Base-by-base conservation (phyloP, 2,329 filamentous ascomycete genomes). In the Scedosporium dehoogii region DNA sequence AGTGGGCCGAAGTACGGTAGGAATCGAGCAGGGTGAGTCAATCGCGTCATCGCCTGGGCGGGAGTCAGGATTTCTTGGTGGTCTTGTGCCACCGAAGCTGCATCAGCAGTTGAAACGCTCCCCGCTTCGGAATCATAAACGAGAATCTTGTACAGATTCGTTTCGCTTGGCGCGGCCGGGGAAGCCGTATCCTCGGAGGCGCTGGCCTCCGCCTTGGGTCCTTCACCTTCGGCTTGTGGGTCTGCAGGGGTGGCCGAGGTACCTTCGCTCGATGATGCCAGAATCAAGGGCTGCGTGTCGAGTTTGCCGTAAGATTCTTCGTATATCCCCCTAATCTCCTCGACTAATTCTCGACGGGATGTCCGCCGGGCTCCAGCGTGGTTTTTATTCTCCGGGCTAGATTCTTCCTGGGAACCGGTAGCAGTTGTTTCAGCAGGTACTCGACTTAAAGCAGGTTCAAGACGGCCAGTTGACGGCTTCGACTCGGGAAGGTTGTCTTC, bases 21-120 rank as follows among this genome's bases (percentile, higher is more conserved):
- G 72, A 90, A 90, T 66, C 84, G 84, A 59, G 81, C 78, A 0
- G 87, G 85, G 64, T 87, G 81, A 0, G 83, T 81, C 18, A 90
- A 76, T 6, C 80, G 79, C 1, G 83, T 76, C 2, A 90, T 74
- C 1, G 83, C 83, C 58, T 88, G 82, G 7, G 83, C 78, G 0
- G 87, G 84, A 0, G 84, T 80, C 23, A 85, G 72, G 0, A 83
- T 75, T 0, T 74, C 69, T n/a, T 81, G 74, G 5, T 71, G 73
- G 58, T 81, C 78, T 0, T 77, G 73, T 1, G 81, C 78, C 2
- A 78, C 73, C 3, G 85, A 86, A 1, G 80, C 82, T 1, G 85
- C 87, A 65, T 87, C 84, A 5, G 84, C 85, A 3, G 80, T 77
- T 53, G 76, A 80, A 67, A 90, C 77, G 12, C 75, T 75, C 66